Conservation (phyloP, 2,329 filamentous ascomycete genomes). For the Claviceps paspali region DNA sequence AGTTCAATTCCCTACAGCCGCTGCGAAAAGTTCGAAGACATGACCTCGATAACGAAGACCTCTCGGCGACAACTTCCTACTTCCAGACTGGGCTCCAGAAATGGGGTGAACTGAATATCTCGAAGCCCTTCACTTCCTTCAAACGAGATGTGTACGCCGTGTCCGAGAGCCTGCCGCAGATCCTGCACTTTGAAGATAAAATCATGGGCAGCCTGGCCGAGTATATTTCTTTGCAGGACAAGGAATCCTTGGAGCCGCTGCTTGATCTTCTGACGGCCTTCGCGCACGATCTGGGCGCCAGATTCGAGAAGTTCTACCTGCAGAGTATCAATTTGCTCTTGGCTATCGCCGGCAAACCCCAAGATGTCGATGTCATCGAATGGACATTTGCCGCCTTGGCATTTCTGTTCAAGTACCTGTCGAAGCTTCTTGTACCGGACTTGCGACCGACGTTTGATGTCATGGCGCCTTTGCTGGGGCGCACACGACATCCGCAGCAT, state of each 20-base stretch:
- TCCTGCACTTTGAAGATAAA: slow-evolving; percentile 75
- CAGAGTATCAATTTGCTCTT: slow-evolving; percentile 61
- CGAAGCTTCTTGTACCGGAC: slow-evolving; percentile 71
- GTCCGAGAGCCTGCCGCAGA: slow-evolving; percentile 80
- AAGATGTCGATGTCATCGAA: slow-evolving; percentile 81
- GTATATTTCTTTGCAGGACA: slow-evolving; percentile 65
- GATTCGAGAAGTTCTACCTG: slow-evolving; percentile 81
- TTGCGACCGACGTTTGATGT: slow-evolving; percentile 71
- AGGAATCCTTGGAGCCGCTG: slow-evolving; percentile 69
- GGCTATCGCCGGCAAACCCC: slow-evolving; percentile 59
- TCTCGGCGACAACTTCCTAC: slow-evolving; percentile 67
- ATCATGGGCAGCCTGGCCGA: slow-evolving; percentile 66
- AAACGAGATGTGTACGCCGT: slow-evolving; percentile 58
- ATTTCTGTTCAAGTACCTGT: slow-evolving; percentile 95
- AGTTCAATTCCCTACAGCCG: slow-evolving; percentile 79
- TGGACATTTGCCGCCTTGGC: slow-evolving; percentile 92
- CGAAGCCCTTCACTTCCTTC: slow-evolving; percentile 66
- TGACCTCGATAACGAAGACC: slow-evolving; percentile 65
- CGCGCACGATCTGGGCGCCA: slow-evolving; percentile 76
- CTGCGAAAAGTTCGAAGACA: slow-evolving; percentile 78
- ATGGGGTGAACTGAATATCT: slow-evolving; percentile 87
- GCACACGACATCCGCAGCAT: slow-evolving; percentile 65
- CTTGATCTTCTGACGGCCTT: slow-evolving; percentile 82
- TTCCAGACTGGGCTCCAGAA: slow-evolving; percentile 69
- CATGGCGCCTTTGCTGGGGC: slow-evolving; percentile 72